These are phyloP conservation scores for Acanthamoeba royreba DNA, from an alignment of 208 protist species.

Conservation along the genomic window DNA sequence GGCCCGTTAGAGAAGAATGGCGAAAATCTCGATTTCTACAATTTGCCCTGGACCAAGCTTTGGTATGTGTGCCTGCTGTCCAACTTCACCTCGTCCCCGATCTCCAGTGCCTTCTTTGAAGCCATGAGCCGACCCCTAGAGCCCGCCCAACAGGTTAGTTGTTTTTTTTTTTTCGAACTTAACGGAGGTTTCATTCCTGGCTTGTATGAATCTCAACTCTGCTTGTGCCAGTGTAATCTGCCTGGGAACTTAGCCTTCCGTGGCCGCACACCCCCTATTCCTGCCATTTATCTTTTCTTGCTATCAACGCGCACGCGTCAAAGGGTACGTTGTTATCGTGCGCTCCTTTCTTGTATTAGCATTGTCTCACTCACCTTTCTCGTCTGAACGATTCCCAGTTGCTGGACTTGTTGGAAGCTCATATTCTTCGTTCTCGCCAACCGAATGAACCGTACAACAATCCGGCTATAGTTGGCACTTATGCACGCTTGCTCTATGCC, in stretches of 20 bases:
- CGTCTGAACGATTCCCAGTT: no score
- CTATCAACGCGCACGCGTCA: background rate
- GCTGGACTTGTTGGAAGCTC: background rate
- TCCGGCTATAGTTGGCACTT: background rate
- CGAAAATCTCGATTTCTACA: constrained; percentile 37
- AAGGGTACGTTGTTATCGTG: no score
- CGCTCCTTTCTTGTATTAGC: no score
- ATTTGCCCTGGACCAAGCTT: background rate
- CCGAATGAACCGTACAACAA: background rate
- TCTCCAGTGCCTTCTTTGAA: background rate
- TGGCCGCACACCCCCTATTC: background rate
- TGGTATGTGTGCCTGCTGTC: background rate
- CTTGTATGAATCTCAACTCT: no score
- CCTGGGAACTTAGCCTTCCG: background rate
- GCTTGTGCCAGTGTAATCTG: no score
- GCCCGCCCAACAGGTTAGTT: background rate
- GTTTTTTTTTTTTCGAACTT: no score
- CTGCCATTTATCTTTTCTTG: background rate
- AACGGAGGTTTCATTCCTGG: no score
- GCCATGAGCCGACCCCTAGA: background rate
- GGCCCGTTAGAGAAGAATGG: background rate
- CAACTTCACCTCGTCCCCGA: constrained; percentile 13
- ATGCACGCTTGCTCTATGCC: background rate
- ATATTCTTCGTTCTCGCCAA: background rate
- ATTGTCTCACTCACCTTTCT: background rate